These are phyloP conservation scores for Xylaria sp. DNA, from an alignment of 2,329 filamentous ascomycete genomes.

Conservation along the genomic window DNA sequence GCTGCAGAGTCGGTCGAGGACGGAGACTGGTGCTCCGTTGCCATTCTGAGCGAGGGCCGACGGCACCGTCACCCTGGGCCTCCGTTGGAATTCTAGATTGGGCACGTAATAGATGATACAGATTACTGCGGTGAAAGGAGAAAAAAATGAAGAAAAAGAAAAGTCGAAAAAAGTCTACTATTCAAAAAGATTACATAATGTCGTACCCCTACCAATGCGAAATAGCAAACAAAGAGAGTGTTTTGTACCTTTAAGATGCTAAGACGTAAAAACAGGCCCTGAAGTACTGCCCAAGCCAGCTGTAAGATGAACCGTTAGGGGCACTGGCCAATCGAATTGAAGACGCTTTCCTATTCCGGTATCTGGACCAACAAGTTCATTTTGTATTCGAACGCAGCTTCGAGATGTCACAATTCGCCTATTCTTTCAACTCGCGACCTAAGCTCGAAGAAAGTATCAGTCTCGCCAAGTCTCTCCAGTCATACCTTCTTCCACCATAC, in stretches of 20 bases:
- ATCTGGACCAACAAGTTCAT: background rate
- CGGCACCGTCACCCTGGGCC: background rate
- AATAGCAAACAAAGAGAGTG: too few relatives aligned
- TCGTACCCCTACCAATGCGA: too few relatives aligned
- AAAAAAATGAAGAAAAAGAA: too few relatives aligned
- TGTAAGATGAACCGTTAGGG: background rate
- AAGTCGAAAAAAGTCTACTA: too few relatives aligned
- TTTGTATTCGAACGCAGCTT: background rate
- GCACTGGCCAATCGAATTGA: conserved; percentile 20
- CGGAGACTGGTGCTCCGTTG: conserved; percentile 33
- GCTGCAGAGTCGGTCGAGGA: background rate
- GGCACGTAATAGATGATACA: background rate
- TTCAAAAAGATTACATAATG: too few relatives aligned
- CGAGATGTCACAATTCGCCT: too few relatives aligned
- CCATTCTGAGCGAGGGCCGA: conserved; percentile 19
- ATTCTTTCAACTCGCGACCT: too few relatives aligned
- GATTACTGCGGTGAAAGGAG: too few relatives aligned
- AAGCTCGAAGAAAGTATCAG: too few relatives aligned
- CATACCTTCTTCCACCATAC: too few relatives aligned
- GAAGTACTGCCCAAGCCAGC: background rate
- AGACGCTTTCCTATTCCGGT: conserved; percentile 17
- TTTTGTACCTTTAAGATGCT: background rate
- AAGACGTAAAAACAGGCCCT: background rate
- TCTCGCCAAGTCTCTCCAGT: too few relatives aligned
- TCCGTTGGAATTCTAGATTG: background rate